Conservation (phyloP, 202 grass and related monocot genomes). For the Panicum virgatum region DNA sequence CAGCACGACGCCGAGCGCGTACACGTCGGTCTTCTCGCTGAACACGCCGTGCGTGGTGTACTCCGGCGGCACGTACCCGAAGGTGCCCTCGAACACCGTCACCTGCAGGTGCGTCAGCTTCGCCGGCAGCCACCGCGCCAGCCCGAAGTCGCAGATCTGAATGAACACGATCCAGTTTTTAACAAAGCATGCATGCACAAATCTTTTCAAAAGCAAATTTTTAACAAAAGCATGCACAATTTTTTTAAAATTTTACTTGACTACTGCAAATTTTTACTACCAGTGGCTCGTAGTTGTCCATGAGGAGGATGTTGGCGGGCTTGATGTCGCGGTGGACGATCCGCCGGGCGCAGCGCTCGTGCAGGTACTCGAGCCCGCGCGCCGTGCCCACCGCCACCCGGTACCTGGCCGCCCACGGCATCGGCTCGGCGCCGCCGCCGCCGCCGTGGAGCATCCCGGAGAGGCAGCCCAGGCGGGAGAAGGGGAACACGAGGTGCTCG, state of each 20-base stretch:
- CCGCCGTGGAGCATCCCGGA: constrained; percentile 54
- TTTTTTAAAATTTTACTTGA: no score
- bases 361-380: constrained; percentile 75
- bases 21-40: constrained; percentile 89
- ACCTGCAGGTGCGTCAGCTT: constrained; percentile 71
- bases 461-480: constrained; percentile 70
- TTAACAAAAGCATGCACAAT: no score
- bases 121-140: constrained; percentile 83
- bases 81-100: constrained; percentile 75
- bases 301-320: constrained; percentile 70
- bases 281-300: constrained; percentile 68
- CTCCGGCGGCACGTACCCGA: constrained; percentile 83
- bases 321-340: constrained; percentile 94
- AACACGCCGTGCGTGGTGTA: constrained; percentile 84
- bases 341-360: constrained; percentile 59
- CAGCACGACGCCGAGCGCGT: constrained; percentile 68
- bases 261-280: no score
- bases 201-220: no score
- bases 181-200: no score
- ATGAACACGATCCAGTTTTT: no score
- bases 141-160: constrained; percentile 92
- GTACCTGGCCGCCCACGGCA: constrained; percentile 64
- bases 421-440: background rate
- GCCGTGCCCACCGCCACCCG: constrained; percentile 61
- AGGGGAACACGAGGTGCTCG: constrained; percentile 75